Percentiles rank a stretch among this genome's conserved stretches.
Evolutionary conservation across 1,284 basidiomycete species (phyloP).

Genomic region (Apiotrichum gamsii): DNA sequence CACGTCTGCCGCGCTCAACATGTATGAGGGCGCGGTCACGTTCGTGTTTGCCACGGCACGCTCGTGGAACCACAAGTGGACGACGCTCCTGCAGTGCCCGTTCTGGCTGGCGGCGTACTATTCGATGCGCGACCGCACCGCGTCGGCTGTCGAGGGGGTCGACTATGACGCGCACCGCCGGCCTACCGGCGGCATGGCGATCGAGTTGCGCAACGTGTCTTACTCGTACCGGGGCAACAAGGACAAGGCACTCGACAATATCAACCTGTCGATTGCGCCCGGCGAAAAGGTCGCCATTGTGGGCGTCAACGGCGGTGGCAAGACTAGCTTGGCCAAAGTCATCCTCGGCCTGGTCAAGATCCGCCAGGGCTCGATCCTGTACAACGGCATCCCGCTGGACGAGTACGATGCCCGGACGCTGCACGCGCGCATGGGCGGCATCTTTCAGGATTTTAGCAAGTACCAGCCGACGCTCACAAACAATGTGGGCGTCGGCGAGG

Average conservation of each 20-base stretch:
- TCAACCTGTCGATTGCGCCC: constrained; percentile 62
- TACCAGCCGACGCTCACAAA: constrained; percentile 66
- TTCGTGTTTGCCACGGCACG: too few relatives aligned
- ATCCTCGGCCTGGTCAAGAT: constrained; percentile 60
- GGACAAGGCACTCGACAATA: constrained; percentile 59
- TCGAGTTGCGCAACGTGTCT: constrained; percentile 64
- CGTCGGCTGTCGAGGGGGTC: constrained; percentile 36
- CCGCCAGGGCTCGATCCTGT: constrained; percentile 55
- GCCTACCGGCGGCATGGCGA: constrained; percentile 56
- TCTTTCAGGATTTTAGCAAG: constrained; percentile 74
- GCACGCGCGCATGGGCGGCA: constrained; percentile 63
- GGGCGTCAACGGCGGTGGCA: constrained; percentile 53
- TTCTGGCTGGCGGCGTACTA: constrained; percentile 76
- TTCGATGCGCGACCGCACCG: constrained; percentile 60
- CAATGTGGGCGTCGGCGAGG: constrained; percentile 69
- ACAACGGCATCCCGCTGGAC: constrained; percentile 64
- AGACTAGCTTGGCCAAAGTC: constrained; percentile 72
- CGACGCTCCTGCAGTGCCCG: constrained; percentile 66
- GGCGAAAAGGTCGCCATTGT: constrained; percentile 76
- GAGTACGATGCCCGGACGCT: constrained; percentile 60
- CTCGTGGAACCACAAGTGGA: too few relatives aligned
- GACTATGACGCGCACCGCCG: constrained; percentile 26
- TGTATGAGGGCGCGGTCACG: constrained; percentile 68
- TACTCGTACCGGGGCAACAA: constrained; percentile 68
- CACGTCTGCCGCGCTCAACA: constrained; percentile 65